These are phyloP conservation scores for Penicillium sp. DNA, from an alignment of 2,329 filamentous ascomycete species.

Conservation along the genomic window DNA sequence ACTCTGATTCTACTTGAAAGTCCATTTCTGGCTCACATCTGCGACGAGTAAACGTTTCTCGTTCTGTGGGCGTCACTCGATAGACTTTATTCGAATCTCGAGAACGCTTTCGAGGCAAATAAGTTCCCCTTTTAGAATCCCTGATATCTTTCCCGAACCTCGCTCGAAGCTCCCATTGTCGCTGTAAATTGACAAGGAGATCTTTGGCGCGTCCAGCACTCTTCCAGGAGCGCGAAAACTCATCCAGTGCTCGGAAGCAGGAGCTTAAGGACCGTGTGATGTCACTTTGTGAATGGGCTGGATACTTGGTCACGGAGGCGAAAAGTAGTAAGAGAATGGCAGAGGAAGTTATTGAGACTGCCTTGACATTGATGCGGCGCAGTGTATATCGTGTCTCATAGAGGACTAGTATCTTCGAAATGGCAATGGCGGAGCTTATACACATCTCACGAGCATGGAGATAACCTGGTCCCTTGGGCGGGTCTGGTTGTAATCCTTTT, in stretches of 20 bases:
- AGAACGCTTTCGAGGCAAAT: not conserved
- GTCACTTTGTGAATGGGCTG: not conserved
- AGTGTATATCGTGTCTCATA: constrained; percentile 17
- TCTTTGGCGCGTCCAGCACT: constrained; percentile 15
- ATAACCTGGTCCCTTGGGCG: constrained; percentile 19
- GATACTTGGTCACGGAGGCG: constrained; percentile 9
- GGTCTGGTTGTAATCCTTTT: constrained; percentile 30
- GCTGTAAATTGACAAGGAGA: constrained; percentile 9
- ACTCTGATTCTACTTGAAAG: too few species aligned
- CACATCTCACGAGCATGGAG: constrained; percentile 18
- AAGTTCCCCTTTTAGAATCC: not conserved
- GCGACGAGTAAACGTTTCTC: too few species aligned
- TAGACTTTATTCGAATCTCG: not conserved
- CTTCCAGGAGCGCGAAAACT: constrained; percentile 16
- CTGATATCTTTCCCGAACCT: not conserved
- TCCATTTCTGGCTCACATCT: too few species aligned
- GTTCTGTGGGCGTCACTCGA: too few species aligned
- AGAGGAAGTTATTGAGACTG: constrained; percentile 19
- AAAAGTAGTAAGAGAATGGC: constrained; percentile 18
- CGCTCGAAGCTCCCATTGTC: constrained; percentile 12
- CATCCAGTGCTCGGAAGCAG: constrained; percentile 18
- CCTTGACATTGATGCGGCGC: constrained; percentile 15
- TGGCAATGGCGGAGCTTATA: constrained; percentile 17
- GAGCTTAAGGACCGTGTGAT: constrained; percentile 8
- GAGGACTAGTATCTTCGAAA: constrained; percentile 12